Evolutionary conservation across 2,329 filamentous ascomycete species (phyloP).

Genomic region (Penicillium sp.): DNA sequence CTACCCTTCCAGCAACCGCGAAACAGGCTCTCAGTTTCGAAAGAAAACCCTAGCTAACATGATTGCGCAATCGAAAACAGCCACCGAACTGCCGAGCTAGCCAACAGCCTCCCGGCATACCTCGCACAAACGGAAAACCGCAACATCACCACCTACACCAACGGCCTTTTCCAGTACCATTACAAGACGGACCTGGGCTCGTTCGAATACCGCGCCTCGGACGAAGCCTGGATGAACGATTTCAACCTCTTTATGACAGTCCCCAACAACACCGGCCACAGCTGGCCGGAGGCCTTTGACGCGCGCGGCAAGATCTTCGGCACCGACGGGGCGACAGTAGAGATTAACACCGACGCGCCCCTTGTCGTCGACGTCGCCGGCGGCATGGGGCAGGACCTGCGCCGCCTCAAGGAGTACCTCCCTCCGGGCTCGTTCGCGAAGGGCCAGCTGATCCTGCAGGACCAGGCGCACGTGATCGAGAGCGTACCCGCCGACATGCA

Average conservation of each 20-base stretch:
- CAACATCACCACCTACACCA: conserved; percentile 16
- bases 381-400: conserved; percentile 22
- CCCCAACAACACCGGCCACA: conserved; percentile 17
- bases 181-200: conserved; percentile 17
- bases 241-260: conserved; percentile 33
- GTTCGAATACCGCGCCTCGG: conserved; percentile 24
- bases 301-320: conserved; percentile 28
- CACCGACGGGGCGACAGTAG: conserved; percentile 3
- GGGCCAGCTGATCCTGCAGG: not conserved
- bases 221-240: conserved; percentile 15
- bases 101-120: conserved; percentile 1
- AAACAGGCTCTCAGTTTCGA: no score
- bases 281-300: conserved; percentile 31
- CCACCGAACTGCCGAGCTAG: not conserved
- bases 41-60: not conserved
- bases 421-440: not conserved
- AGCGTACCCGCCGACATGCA: not conserved
- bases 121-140: conserved; percentile 8
- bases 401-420: conserved; percentile 12
- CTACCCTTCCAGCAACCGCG: not conserved
- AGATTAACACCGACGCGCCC: conserved; percentile 17
- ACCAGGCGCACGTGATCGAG: not conserved
- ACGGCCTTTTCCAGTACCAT: conserved; percentile 27
- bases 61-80: not conserved
- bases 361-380: conserved; percentile 30